These are phyloP conservation scores for Collybia mongolica DNA, from an alignment of 768 basidiomycete species.

Conservation along the genomic window DNA sequence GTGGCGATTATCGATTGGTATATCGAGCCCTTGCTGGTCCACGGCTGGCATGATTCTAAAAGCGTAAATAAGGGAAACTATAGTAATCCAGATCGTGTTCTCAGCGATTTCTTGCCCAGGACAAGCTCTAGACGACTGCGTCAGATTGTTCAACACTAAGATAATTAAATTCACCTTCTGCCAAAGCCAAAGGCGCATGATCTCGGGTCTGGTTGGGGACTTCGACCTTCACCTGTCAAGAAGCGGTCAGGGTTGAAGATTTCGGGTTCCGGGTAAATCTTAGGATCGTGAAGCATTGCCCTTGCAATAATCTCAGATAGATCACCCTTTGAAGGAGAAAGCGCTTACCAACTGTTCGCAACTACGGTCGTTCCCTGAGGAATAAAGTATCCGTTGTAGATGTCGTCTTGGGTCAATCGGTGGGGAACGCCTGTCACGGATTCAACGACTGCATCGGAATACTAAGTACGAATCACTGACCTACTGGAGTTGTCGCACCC, in stretches of 20 bases:
- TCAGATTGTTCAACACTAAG: background rate
- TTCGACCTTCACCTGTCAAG: conserved; percentile 14
- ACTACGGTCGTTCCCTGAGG: conserved; percentile 3
- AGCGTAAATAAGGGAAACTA: background rate
- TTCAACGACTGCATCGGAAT: background rate
- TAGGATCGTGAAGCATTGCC: conserved; percentile 4
- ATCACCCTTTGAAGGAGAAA: background rate
- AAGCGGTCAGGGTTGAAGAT: conserved; percentile 19
- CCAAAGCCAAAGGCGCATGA: conserved; percentile 25
- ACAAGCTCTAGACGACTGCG: conserved; percentile 2
- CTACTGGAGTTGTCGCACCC: conserved; percentile 1
- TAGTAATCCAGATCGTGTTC: conserved; percentile 2
- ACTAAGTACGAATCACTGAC: background rate
- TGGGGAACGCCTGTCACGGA: conserved; percentile 6
- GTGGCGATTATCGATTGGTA: conserved; percentile 1
- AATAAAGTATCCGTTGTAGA: conserved; percentile 7
- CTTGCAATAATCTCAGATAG: background rate
- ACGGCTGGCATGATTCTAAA: background rate
- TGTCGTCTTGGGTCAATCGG: conserved; percentile 1
- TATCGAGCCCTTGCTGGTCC: background rate
- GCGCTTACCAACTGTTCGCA: conserved; percentile 2
- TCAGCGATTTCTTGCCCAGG: conserved; percentile 2
- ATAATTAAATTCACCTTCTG: conserved; percentile 15
- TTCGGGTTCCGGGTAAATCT: conserved; percentile 13
- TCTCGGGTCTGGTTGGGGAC: background rate